phyloP scores from a whole-genome alignment of 495 filamentous ascomycete species.

The Xylaria telfairii region DNA sequence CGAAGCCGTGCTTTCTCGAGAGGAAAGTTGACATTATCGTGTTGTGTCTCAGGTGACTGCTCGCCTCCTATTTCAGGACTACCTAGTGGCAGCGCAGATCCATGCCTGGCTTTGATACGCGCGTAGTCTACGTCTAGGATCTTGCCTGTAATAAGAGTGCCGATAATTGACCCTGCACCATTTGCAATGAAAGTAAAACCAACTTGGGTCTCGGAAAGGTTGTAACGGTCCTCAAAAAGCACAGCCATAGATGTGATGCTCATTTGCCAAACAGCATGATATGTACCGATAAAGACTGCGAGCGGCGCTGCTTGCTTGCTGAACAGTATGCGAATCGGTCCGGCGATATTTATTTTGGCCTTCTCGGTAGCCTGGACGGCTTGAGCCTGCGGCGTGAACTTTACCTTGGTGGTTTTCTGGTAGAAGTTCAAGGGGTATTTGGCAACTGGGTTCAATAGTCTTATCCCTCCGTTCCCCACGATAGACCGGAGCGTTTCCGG shows the following conservation, averaged over 20 bases:
- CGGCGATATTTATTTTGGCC: slow-evolving; percentile 46
- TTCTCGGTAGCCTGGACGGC: slow-evolving; percentile 29
- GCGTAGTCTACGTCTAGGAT: slow-evolving; percentile 51
- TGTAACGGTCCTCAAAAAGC: slow-evolving; percentile 53
- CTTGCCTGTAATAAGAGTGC: slow-evolving; percentile 54
- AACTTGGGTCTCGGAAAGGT: slow-evolving; percentile 52
- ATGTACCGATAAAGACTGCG: slow-evolving; percentile 57
- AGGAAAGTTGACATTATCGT: slow-evolving; percentile 35
- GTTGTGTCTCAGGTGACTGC: slow-evolving; percentile 17
- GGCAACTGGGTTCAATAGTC: slow-evolving; percentile 36
- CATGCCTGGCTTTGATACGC: slow-evolving; percentile 43
- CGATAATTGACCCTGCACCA: slow-evolving; percentile 57
- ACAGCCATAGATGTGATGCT: slow-evolving; percentile 61
- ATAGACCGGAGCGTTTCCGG: slow-evolving; percentile 62
- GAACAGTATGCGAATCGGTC: slow-evolving; percentile 54
- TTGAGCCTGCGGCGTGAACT: slow-evolving; percentile 27
- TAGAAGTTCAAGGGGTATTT: slow-evolving; percentile 46
- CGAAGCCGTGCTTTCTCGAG: slow-evolving; percentile 49
- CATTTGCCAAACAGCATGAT: slow-evolving; percentile 65
- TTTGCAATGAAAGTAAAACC: slow-evolving; percentile 60
- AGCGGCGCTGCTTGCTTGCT: slow-evolving; percentile 52
- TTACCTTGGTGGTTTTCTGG: slow-evolving; percentile 39
- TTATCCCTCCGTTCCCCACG: slow-evolving; percentile 57
- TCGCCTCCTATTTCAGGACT: slow-evolving; percentile 21
- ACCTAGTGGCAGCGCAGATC: slow-evolving; percentile 15